A percentile compares a stretch with the other conserved stretches of the same genome.
Conservation (phyloP, 2,329 filamentous ascomycete genomes). For the Fusarium foetens region DNA sequence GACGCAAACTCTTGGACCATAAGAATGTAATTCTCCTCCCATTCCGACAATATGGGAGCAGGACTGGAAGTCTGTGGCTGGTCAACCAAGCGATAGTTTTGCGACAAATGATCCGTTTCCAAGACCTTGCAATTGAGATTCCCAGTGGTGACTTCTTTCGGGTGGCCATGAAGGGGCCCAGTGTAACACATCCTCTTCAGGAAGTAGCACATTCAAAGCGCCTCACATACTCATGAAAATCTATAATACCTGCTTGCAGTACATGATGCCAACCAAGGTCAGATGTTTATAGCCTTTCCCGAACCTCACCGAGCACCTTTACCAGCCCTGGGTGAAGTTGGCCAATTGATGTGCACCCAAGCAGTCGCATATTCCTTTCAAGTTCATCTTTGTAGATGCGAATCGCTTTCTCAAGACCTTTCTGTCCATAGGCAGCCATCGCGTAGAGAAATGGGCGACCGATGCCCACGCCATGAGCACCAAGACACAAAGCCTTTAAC, state of each 20-base stretch:
- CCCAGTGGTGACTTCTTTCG: no score
- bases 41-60: no score
- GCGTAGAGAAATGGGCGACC: slow-evolving; percentile 93
- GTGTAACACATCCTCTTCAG: no score
- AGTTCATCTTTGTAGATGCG: slow-evolving; percentile 92
- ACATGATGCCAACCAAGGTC: not conserved
- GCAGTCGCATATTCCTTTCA: slow-evolving; percentile 97
- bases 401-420: slow-evolving; percentile 92
- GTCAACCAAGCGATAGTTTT: no score
- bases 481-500: slow-evolving; percentile 91
- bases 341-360: slow-evolving; percentile 78
- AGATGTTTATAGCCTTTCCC: not conserved
- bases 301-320: not conserved
- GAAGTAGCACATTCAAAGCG: no score
- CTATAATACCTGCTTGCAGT: not conserved
- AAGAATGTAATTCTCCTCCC: no score
- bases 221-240: no score
- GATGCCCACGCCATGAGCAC: slow-evolving; percentile 90
- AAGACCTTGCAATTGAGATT: no score
- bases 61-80: no score
- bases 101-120: no score
- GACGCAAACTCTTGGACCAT: no score
- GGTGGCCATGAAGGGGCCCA: no score
- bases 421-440: slow-evolving; percentile 88
- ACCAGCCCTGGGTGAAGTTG: slow-evolving; percentile 62